Evolutionary conservation across 495 filamentous ascomycete species (phyloP).

Genomic region (Aspergillus asperescens): DNA sequence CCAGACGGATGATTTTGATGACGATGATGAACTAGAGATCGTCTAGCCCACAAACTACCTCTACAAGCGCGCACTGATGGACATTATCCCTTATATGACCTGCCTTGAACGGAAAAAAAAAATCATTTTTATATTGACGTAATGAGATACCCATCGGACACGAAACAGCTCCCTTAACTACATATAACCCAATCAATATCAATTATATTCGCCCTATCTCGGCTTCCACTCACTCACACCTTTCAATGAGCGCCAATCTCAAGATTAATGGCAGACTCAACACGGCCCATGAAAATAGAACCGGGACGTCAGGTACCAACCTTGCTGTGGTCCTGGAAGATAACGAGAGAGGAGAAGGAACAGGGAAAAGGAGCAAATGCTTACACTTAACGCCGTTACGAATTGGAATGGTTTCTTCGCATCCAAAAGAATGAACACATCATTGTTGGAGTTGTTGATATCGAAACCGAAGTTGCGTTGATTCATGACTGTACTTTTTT

Average conservation of each 20-base stretch:
- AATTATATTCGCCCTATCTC: no score
- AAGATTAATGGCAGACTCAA: not conserved
- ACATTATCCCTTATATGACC: not conserved
- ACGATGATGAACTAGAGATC: slow-evolving; percentile 54
- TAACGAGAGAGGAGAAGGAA: not conserved
- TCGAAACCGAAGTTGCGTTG: no score
- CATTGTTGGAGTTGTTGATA: not conserved
- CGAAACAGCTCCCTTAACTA: not conserved
- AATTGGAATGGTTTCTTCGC: not conserved
- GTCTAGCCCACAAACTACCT: slow-evolving; percentile 21
- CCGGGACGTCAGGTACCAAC: not conserved
- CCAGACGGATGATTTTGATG: slow-evolving; percentile 31
- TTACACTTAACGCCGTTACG: not conserved
- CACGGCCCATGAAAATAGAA: not conserved
- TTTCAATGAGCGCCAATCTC: not conserved
- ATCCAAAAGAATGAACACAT: not conserved
- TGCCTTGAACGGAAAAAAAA: not conserved
- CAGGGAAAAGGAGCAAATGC: not conserved
- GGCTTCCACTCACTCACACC: no score
- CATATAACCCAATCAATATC: not conserved
- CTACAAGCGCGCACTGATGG: not conserved
- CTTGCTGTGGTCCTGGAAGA: not conserved
- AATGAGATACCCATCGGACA: not conserved
- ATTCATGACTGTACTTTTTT: not conserved
- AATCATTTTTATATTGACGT: not conserved